Evolutionary conservation across 257 asterid genomes (phyloP).

Genomic region (Rhazya stricta): DNA sequence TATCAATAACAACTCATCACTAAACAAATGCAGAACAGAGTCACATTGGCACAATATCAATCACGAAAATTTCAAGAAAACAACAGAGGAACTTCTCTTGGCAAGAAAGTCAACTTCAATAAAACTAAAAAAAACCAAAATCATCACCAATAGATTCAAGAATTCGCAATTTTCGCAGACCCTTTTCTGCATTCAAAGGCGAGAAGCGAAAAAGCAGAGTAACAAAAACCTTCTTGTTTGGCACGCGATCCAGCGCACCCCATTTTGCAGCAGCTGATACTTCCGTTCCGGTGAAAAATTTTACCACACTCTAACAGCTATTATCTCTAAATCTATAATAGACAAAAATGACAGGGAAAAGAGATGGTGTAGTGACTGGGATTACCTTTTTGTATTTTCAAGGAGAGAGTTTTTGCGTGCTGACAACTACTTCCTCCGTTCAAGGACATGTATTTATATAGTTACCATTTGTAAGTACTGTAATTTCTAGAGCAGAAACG

Average conservation of each 20-base stretch:
- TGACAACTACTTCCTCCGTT: constrained; percentile 5
- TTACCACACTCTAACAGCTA: constrained; percentile 4
- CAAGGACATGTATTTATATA: constrained; percentile 11
- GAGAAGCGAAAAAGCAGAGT: background rate
- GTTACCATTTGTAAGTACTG: background rate
- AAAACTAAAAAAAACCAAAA: constrained; percentile 8
- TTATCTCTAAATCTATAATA: background rate
- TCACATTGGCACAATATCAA: background rate
- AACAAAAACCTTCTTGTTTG: constrained; percentile 20
- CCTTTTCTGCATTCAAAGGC: background rate
- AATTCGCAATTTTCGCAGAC: background rate
- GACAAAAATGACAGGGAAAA: background rate
- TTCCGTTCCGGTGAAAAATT: background rate
- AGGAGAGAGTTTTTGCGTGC: constrained; percentile 9
- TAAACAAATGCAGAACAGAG: background rate
- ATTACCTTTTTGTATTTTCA: background rate
- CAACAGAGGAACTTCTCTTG: background rate
- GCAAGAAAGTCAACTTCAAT: background rate
- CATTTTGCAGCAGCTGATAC: constrained; percentile 13
- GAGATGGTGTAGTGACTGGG: background rate
- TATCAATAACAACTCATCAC: background rate
- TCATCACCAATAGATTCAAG: constrained; percentile 1
- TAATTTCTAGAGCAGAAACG: background rate
- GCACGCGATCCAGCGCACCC: constrained; percentile 31
- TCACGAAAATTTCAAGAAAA: background rate